These are phyloP conservation scores for Diutina mesorugosa DNA, from an alignment of 1,139 yeast species.

Conservation along the genomic window DNA sequence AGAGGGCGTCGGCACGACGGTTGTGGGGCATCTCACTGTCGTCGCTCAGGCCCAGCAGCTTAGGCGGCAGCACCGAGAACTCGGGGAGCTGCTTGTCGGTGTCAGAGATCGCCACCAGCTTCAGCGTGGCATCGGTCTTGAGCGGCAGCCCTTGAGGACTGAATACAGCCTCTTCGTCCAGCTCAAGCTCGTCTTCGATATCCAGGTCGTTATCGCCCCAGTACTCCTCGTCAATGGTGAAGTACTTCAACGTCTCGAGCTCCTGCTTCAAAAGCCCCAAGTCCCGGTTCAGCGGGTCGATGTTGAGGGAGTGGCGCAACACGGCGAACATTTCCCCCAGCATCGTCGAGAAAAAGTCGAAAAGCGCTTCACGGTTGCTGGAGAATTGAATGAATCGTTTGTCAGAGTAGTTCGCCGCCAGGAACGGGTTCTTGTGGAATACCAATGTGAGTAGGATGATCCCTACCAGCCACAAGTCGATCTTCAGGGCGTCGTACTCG, in stretches of 20 bases:
- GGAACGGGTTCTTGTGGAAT: slow-evolving; percentile 85
- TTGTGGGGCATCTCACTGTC: slow-evolving; percentile 19
- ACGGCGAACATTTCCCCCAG: slow-evolving; percentile 78
- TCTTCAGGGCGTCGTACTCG: slow-evolving; percentile 71
- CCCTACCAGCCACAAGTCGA: slow-evolving; percentile 91
- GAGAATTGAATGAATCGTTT: slow-evolving; percentile 82
- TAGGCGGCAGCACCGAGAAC: neutral
- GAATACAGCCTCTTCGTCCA: slow-evolving; percentile 11
- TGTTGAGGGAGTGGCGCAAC: slow-evolving; percentile 61
- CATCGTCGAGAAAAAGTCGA: slow-evolving; percentile 87
- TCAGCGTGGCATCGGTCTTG: neutral
- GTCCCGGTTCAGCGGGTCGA: slow-evolving; percentile 82
- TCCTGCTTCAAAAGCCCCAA: slow-evolving; percentile 47
- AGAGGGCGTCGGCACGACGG: slow-evolving; percentile 33
- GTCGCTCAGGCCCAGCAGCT: neutral
- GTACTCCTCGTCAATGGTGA: slow-evolving; percentile 78
- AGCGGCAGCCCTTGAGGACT: neutral
- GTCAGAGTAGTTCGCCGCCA: slow-evolving; percentile 73
- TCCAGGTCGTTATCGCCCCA: slow-evolving; percentile 26
- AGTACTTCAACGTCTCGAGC: slow-evolving; percentile 43
- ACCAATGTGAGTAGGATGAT: slow-evolving; percentile 74
- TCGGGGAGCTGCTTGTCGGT: neutral
- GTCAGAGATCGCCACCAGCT: neutral
- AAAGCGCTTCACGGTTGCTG: slow-evolving; percentile 74
- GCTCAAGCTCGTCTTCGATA: slow-evolving; percentile 23